Evolutionary conservation across 345 rosid species (phyloP), one percentile per base, ranked within the genome.

Genomic region (Xanthoceras sorbifolium): DNA sequence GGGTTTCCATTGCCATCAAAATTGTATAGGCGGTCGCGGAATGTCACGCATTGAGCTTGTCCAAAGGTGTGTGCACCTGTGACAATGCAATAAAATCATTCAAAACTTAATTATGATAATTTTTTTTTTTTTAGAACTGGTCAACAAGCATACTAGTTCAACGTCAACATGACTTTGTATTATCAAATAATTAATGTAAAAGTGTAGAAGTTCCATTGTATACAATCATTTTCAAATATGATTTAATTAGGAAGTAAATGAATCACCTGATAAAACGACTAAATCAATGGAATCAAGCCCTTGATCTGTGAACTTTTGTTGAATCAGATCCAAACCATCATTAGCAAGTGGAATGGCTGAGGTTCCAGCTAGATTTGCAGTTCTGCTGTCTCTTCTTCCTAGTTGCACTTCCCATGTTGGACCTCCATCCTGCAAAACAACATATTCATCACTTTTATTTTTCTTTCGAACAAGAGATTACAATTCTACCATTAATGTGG

Each of bases 371-470:
- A 1, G 28, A 17, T 68, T 68, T 5, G 72, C 59, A 6, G 72
- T 68, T 14, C 6, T 68, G 72, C 59, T 68, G 62, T 83, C 86
- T 77, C 83, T 80, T 74, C 86, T 77, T 52, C 86, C 83, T 1
- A 83, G 74, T 18, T 22, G 62, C 11, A 83, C 86, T 50, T 42
- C 54, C 86, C 86, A 83, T 20, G 81, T 32, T 26, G 67, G 83
- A 15, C 83, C 86, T 59, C 86, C 83, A 65, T 80, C 81, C 83
- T 83, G 75, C 34, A 71, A 52, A 31, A 29, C 54, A 11, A 48
- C 18, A 61, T 34, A 4, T 29, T 18, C 0, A 25, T 60, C 22
- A 5, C 8, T 36, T 36, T 36, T 36, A 36, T 36, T 36, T 36
- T 36, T 36, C 1, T 36, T 36, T 54, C 22, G 59, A n/a, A 14